Conservation (phyloP, 345 rosid genomes). For the Mercurialis annua region DNA sequence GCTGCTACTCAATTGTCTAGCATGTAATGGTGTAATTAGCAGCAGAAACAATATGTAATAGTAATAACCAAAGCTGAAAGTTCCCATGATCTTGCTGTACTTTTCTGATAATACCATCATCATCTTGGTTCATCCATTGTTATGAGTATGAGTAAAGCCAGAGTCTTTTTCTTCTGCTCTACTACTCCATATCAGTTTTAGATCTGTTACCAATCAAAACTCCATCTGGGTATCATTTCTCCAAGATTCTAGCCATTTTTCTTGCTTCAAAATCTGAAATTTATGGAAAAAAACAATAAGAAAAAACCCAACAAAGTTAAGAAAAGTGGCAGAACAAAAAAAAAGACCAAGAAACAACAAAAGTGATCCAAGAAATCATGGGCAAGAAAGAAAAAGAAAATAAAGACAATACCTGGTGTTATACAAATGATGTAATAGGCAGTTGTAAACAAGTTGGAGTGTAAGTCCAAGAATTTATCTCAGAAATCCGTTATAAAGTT, state of each 20-base stretch:
- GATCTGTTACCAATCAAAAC: conserved; percentile 22
- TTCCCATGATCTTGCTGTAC: conserved; percentile 12
- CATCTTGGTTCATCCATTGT: not conserved
- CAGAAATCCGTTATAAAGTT: conserved; percentile 1
- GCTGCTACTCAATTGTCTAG: conserved; percentile 25
- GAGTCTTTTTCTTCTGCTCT: not conserved
- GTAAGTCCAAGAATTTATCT: conserved; percentile 4
- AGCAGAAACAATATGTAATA: conserved; percentile 22
- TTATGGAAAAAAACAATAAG: not conserved
- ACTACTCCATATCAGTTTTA: conserved; percentile 3
- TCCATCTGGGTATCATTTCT: conserved; percentile 3
- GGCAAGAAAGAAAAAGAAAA: not conserved
- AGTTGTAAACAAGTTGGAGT: conserved; percentile 9
- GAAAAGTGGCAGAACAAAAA: not conserved
- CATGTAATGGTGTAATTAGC: conserved; percentile 23
- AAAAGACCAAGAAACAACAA: not conserved
- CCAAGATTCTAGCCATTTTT: not conserved
- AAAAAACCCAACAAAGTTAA: not conserved
- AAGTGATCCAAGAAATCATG: not conserved
- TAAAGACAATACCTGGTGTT: conserved; percentile 1
- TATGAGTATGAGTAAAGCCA: not conserved
- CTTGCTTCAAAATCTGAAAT: conserved; percentile 17
- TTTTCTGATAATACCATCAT: conserved; percentile 13
- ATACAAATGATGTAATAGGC: conserved; percentile 7
- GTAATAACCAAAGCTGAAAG: conserved; percentile 17